Evolutionary conservation across 1,284 basidiomycete genomes (phyloP).

Genomic region (Coniferiporia sulphurascens): DNA sequence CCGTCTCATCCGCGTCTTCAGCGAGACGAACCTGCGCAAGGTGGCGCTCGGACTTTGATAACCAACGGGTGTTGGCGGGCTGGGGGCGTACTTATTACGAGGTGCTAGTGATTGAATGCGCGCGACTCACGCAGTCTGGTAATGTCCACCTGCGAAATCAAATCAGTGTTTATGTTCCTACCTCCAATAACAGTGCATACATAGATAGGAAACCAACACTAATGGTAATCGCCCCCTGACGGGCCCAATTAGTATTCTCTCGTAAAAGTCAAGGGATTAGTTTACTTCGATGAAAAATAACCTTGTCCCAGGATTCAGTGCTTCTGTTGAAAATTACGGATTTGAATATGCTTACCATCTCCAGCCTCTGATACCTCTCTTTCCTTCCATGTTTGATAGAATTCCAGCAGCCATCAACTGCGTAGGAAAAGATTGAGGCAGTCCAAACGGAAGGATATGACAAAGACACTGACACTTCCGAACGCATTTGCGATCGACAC

Average conservation of each 20-base stretch:
- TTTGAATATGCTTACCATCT: constrained; percentile 25
- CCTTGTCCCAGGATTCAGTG: constrained; percentile 9
- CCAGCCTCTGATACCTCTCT: constrained; percentile 40
- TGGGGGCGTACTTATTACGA: background rate
- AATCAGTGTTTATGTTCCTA: no score
- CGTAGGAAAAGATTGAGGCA: constrained; percentile 14
- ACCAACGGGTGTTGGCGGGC: constrained; percentile 36
- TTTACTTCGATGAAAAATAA: constrained; percentile 26
- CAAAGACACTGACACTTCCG: constrained; percentile 25
- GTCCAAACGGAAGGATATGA: background rate
- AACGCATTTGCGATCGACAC: constrained; percentile 39
- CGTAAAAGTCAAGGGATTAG: background rate
- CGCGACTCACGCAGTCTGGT: constrained; percentile 22
- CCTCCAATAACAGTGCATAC: background rate
- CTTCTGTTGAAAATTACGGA: background rate
- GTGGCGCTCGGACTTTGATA: constrained; percentile 35
- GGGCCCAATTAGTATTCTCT: background rate
- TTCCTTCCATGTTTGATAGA: constrained; percentile 39
- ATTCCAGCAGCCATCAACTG: constrained; percentile 36
- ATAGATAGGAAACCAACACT: constrained; percentile 18
- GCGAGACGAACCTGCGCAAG: constrained; percentile 40
- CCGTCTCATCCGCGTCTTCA: constrained; percentile 40
- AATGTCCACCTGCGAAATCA: constrained; percentile 20
- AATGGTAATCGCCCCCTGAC: constrained; percentile 19
- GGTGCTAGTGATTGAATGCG: no score